These are phyloP conservation scores for Aspergillus sojae DNA, from an alignment of 2,329 filamentous ascomycete species.

Conservation along the genomic window DNA sequence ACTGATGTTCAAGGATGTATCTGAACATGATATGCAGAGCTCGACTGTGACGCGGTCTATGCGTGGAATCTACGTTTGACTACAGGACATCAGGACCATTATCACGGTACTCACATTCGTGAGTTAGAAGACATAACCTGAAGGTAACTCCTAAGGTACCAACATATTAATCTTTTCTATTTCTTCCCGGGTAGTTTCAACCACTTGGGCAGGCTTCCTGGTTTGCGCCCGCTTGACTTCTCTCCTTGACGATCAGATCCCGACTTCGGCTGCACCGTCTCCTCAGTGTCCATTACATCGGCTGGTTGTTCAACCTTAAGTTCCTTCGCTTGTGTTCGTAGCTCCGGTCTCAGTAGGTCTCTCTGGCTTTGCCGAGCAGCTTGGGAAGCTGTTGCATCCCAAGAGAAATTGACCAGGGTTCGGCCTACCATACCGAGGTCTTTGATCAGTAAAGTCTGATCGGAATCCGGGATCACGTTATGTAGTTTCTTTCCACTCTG, in stretches of 20 bases:
- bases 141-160: not conserved
- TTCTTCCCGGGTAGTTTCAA: constrained; percentile 74
- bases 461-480: constrained; percentile 46
- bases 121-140: not conserved
- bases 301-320: constrained; percentile 54
- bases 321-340: constrained; percentile 65
- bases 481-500: constrained; percentile 23
- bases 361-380: constrained; percentile 53
- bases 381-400: constrained; percentile 66
- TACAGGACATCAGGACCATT: not conserved
- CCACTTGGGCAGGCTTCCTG: constrained; percentile 65
- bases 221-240: constrained; percentile 37
- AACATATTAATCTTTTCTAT: constrained; percentile 34
- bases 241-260: constrained; percentile 28
- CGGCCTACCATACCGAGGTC: constrained; percentile 71
- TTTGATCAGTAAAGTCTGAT: constrained; percentile 62
- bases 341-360: constrained; percentile 63
- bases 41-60: not conserved
- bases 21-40: not conserved
- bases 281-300: constrained; percentile 57
- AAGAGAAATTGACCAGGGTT: constrained; percentile 75
- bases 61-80: not conserved
- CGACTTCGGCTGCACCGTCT: constrained; percentile 44
- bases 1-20: not conserved
- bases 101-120: constrained; percentile 1